These are phyloP conservation scores for Aspergillus bertholletiae DNA, from an alignment of 495 filamentous ascomycete species.

Conservation along the genomic window DNA sequence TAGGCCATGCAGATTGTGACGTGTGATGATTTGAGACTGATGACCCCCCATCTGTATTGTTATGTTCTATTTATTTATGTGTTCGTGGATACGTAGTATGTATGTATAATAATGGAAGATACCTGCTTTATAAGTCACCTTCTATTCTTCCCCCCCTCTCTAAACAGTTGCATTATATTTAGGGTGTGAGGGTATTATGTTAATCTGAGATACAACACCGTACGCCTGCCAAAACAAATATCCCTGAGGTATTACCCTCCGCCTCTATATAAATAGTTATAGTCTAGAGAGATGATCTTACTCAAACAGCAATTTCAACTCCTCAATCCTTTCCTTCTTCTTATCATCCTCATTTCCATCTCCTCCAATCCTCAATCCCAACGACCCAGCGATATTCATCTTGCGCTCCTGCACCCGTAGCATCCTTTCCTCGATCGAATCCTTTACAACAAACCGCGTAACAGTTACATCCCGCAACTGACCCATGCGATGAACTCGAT, in stretches of 20 bases:
- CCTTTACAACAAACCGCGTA: conserved; percentile 78
- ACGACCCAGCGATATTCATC: conserved; percentile 76
- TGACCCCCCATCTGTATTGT: not conserved
- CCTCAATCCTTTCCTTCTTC: conserved; percentile 83
- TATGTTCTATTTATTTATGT: not conserved
- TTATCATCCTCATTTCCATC: conserved; percentile 85
- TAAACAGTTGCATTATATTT: too few species aligned
- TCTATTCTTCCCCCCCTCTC: too few species aligned
- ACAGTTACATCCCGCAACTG: conserved; percentile 85
- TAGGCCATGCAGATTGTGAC: not conserved
- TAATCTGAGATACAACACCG: too few species aligned
- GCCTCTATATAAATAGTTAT: too few species aligned
- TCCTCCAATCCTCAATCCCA: conserved; percentile 69
- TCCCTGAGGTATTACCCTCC: too few species aligned
- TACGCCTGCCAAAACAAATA: too few species aligned
- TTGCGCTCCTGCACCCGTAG: conserved; percentile 90
- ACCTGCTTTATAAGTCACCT: too few species aligned
- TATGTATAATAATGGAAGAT: not conserved
- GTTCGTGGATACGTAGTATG: not conserved
- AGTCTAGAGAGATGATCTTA: too few species aligned
- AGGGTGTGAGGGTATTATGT: too few species aligned
- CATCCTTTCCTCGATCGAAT: conserved; percentile 94
- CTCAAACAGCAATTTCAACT: conserved; percentile 88
- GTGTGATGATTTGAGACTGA: not conserved
- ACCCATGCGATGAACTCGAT: conserved; percentile 98